A percentile compares a stretch with the other conserved stretches of the same genome.
phyloP scores from a whole-genome alignment of 2,329 filamentous ascomycete species.

The Thermothelomyces thermophilus region DNA sequence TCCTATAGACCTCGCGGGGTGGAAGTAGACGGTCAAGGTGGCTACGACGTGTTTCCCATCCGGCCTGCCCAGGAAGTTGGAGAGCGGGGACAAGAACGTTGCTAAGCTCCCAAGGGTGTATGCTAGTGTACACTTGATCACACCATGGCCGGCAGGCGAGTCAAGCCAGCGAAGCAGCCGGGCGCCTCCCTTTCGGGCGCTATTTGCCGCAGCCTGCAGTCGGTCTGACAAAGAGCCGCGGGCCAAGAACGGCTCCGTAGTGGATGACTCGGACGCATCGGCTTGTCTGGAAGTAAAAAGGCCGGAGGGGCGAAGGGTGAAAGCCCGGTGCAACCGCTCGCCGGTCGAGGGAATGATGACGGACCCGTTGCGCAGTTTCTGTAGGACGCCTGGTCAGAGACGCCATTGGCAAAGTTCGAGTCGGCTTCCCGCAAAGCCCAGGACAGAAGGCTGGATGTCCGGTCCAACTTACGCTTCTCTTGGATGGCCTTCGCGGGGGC shows the following conservation, averaged over 20 bases:
- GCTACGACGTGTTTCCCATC: slow-evolving; percentile 93
- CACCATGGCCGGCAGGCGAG: slow-evolving; percentile 69
- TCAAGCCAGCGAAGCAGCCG: slow-evolving; percentile 53
- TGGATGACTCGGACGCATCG: slow-evolving; percentile 29
- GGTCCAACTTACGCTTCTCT: slow-evolving; percentile 37
- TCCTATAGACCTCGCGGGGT: slow-evolving; percentile 77
- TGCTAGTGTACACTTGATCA: slow-evolving; percentile 85
- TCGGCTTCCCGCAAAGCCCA: neutral
- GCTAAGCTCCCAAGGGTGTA: slow-evolving; percentile 82
- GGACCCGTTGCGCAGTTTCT: slow-evolving; percentile 77
- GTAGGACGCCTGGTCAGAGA: slow-evolving; percentile 11
- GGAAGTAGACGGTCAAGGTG: slow-evolving; percentile 91
- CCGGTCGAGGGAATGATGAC: slow-evolving; percentile 83
- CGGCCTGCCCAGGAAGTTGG: slow-evolving; percentile 68
- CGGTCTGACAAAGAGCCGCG: slow-evolving; percentile 34
- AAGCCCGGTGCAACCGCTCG: slow-evolving; percentile 71
- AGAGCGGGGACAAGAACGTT: slow-evolving; percentile 71
- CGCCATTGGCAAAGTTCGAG: neutral
- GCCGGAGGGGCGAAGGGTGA: slow-evolving; percentile 57
- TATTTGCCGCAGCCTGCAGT: slow-evolving; percentile 31
- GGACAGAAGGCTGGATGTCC: neutral
- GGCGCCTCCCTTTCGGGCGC: slow-evolving; percentile 33
- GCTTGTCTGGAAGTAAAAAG: slow-evolving; percentile 1
- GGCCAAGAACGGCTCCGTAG: slow-evolving; percentile 32
- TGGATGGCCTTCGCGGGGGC: slow-evolving; percentile 39